Conservation (phyloP, 176 grass and related monocot genomes). For the Ampelocalamus luodianensis region DNA sequence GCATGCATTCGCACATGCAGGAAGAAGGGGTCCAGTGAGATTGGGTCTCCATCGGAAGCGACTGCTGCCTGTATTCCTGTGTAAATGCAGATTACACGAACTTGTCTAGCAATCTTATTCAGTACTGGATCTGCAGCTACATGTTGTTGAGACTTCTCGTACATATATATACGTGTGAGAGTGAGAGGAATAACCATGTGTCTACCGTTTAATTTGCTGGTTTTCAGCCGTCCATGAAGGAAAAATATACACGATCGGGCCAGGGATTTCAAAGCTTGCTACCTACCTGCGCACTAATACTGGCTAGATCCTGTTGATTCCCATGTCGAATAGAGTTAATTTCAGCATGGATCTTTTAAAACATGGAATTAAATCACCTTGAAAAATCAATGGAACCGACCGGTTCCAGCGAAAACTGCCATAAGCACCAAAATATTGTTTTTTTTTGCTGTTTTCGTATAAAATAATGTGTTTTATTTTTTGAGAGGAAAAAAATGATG, state of each 20-base stretch:
- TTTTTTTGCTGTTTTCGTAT: neutral
- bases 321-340: neutral
- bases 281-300: constrained; percentile 41
- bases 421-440: neutral
- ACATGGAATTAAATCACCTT: neutral
- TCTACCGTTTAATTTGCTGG: constrained; percentile 27
- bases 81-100: constrained; percentile 23
- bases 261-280: constrained; percentile 33
- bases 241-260: constrained; percentile 16
- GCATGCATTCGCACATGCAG: constrained; percentile 26
- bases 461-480: neutral
- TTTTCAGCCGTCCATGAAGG: constrained; percentile 25
- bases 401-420: neutral
- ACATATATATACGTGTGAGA: neutral
- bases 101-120: constrained; percentile 30
- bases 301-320: neutral
- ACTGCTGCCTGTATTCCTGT: neutral
- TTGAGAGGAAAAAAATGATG: neutral
- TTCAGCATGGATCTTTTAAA: neutral
- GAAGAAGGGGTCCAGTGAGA: no score
- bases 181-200: neutral
- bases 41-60: neutral
- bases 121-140: neutral
- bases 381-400: neutral
- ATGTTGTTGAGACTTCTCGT: constrained; percentile 4